A percentile compares a stretch with the other conserved stretches of the same genome.
Conservation (phyloP, 129 eudicot species). For the Heracleum sosnowskyi region DNA sequence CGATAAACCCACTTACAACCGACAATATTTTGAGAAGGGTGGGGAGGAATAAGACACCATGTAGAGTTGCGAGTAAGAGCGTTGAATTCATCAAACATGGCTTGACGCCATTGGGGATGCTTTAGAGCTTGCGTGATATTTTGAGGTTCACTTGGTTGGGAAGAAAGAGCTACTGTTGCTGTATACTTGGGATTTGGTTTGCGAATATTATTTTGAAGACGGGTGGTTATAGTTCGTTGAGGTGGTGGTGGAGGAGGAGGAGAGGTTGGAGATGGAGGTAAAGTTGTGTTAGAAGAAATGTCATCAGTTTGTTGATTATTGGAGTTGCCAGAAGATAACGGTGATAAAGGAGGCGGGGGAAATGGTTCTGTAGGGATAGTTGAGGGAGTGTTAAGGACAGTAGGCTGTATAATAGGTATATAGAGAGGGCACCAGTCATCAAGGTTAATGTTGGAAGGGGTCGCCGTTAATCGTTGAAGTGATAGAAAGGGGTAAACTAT, state of each 20-base stretch:
- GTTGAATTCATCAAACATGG: constrained; percentile 5
- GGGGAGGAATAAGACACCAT: not conserved
- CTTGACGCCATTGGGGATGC: not conserved
- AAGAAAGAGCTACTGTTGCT: not conserved
- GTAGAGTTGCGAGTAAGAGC: not conserved
- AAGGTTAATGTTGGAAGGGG: not conserved
- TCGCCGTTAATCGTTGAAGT: not conserved
- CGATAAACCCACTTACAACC: constrained; percentile 4
- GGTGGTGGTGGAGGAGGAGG: no score
- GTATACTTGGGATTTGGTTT: not conserved
- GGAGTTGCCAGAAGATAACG: not conserved
- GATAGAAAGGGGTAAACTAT: not conserved
- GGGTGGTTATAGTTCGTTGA: not conserved
- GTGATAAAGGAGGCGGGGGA: not conserved
- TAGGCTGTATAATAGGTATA: not conserved
- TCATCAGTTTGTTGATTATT: not conserved
- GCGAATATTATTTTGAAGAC: not conserved
- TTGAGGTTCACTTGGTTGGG: not conserved
- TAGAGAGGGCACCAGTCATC: not conserved
- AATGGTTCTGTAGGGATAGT: not conserved
- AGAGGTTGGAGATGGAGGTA: not conserved
- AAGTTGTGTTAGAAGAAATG: not conserved
- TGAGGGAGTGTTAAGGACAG: not conserved
- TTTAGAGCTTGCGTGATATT: not conserved
- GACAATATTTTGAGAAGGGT: not conserved